Conservation (phyloP, 2,329 filamentous ascomycete species). For the Diaporthe aspalathi region DNA sequence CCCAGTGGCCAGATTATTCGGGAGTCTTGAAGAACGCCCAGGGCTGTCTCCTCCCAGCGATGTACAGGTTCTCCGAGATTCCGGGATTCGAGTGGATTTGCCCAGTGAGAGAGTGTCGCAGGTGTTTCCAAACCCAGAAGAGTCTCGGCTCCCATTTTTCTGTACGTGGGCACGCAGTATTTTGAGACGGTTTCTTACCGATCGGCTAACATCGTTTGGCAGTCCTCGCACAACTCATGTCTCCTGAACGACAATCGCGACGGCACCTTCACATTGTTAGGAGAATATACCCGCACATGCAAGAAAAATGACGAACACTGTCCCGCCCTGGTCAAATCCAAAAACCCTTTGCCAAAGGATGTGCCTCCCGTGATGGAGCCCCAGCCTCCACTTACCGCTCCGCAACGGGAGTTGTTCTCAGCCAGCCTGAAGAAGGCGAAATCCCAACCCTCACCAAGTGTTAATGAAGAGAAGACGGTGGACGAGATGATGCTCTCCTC, state of each 20-base stretch:
- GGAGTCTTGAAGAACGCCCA: background rate
- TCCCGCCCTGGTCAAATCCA: slow-evolving; percentile 12
- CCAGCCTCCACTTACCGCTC: background rate
- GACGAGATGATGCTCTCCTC: slow-evolving; percentile 28
- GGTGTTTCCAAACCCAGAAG: background rate
- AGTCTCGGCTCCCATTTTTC: slow-evolving; percentile 10
- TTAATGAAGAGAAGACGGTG: background rate
- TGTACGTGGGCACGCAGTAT: background rate
- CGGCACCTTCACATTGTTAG: slow-evolving; percentile 20
- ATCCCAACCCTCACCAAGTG: too few species aligned
- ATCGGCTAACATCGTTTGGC: too few species aligned
- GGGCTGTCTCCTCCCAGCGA: slow-evolving; percentile 26
- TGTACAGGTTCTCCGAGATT: background rate
- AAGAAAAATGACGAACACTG: background rate
- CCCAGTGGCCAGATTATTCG: slow-evolving; percentile 34
- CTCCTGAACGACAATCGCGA: slow-evolving; percentile 34
- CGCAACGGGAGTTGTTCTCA: background rate
- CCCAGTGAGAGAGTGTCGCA: slow-evolving; percentile 15
- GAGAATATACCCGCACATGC: background rate
- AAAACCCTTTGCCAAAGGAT: background rate
- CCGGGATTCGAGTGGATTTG: slow-evolving; percentile 31
- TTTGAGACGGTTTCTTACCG: too few species aligned
- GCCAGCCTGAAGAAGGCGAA: background rate
- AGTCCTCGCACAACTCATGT: background rate
- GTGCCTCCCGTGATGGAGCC: background rate